Conservation (phyloP, 768 basidiomycete genomes). For the Podaxis sp. region DNA sequence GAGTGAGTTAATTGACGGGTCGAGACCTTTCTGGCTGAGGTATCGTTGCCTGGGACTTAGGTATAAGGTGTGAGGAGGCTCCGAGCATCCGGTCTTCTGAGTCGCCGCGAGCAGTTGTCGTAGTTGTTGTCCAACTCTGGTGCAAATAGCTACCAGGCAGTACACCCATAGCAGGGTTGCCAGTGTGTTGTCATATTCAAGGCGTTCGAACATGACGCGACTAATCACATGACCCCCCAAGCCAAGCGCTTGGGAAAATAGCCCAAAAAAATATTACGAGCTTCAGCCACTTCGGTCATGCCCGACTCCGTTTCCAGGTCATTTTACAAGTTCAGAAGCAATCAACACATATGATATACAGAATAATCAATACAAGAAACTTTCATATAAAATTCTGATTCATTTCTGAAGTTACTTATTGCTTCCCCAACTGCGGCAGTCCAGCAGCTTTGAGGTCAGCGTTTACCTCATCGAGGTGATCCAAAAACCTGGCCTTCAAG, state of each 20-base stretch:
- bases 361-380: too few relatives aligned
- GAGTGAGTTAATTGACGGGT: background rate
- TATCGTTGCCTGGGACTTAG: background rate
- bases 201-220: background rate
- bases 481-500: conserved; percentile 56
- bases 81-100: background rate
- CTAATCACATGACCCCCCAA: background rate
- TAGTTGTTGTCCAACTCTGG: background rate
- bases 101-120: background rate
- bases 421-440: conserved; percentile 30
- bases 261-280: background rate
- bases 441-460: conserved; percentile 43
- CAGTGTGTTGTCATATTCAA: background rate
- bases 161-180: background rate
- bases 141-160: too few relatives aligned
- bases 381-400: background rate
- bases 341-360: too few relatives aligned
- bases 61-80: background rate
- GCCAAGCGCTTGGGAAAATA: background rate
- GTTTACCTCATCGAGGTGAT: conserved; percentile 57
- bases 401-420: background rate
- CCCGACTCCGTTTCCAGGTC: too few relatives aligned
- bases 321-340: too few relatives aligned
- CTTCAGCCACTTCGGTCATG: too few relatives aligned
- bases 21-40: background rate